phyloP scores from a whole-genome alignment of 345 rosid genomes.

The Arabis hirsuta region DNA sequence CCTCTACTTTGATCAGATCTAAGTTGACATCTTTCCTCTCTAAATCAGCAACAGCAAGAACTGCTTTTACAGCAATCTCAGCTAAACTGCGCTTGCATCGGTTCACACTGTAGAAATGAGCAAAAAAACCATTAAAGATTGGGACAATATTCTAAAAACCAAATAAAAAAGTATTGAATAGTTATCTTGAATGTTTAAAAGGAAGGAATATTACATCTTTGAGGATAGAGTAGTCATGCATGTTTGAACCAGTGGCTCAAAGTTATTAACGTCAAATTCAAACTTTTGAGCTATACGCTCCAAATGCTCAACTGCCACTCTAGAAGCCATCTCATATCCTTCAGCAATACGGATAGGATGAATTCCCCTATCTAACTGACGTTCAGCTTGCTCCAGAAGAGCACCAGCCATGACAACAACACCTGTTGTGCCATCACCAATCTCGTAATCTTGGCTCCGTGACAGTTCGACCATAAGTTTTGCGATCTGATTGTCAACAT shows the following conservation, averaged over 20 bases:
- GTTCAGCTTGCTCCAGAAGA: conserved; percentile 93
- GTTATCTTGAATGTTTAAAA: neutral
- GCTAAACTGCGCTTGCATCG: conserved; percentile 90
- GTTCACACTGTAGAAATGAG: conserved; percentile 70
- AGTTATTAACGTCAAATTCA: conserved; percentile 62
- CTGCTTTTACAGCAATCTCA: conserved; percentile 96
- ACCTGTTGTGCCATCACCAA: conserved; percentile 99
- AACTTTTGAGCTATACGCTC: conserved; percentile 78
- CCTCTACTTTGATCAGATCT: conserved; percentile 95
- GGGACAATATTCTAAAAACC: neutral
- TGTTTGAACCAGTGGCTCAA: conserved; percentile 81
- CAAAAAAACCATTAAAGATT: neutral
- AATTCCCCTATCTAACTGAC: conserved; percentile 86
- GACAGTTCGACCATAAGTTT: conserved; percentile 93
- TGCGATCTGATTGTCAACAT: conserved; percentile 97
- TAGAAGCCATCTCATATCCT: conserved; percentile 92
- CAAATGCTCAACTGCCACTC: conserved; percentile 82
- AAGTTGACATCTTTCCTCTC: conserved; percentile 93
- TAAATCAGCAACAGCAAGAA: conserved; percentile 93
- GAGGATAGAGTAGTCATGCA: conserved; percentile 98
- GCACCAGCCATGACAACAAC: conserved; percentile 99
- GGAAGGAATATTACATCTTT: conserved; percentile 59
- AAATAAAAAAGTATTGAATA: neutral
- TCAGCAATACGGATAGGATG: conserved; percentile 96
- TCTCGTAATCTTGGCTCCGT: conserved; percentile 94